Conservation (phyloP, 2,329 filamentous ascomycete genomes). For the Aspergillus udagawae region DNA sequence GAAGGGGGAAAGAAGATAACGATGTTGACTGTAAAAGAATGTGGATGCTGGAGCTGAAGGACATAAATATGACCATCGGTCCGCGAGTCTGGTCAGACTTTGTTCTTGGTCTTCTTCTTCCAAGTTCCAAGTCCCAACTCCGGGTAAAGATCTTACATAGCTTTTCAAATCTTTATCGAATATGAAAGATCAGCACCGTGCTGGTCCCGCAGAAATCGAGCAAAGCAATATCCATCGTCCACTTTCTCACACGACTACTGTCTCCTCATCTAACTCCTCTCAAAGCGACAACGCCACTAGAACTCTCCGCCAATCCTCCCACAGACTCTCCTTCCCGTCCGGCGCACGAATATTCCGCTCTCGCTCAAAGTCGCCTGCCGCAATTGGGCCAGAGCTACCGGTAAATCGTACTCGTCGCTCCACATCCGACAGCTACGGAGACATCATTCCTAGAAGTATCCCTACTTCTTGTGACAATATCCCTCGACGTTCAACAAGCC, state of each 20-base stretch:
- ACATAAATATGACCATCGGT: conserved; percentile 17
- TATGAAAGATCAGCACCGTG: conserved; percentile 5
- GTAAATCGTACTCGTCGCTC: conserved; percentile 4
- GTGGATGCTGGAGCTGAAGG: not conserved
- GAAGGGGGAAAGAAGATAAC: not conserved
- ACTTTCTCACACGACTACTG: conserved; percentile 18
- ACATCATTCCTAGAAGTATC: not conserved
- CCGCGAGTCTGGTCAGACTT: not conserved
- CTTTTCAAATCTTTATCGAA: not conserved
- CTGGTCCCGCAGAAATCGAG: not conserved
- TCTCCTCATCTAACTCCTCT: conserved; percentile 12
- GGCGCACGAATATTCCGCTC: conserved; percentile 13
- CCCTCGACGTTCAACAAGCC: conserved; percentile 15
- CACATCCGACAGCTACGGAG: not conserved
- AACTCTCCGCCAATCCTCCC: conserved; percentile 4
- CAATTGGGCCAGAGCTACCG: conserved; percentile 14
- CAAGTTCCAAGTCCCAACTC: not conserved
- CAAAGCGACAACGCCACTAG: not conserved
- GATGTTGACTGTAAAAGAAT: not conserved
- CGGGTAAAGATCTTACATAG: not conserved
- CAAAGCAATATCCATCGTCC: conserved; percentile 1
- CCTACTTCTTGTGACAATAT: conserved; percentile 12
- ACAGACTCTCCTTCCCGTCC: conserved; percentile 1
- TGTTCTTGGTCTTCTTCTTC: not conserved
- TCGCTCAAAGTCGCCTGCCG: conserved; percentile 19